Conservation (phyloP, 768 basidiomycete species). For the Amanita muscaria region DNA sequence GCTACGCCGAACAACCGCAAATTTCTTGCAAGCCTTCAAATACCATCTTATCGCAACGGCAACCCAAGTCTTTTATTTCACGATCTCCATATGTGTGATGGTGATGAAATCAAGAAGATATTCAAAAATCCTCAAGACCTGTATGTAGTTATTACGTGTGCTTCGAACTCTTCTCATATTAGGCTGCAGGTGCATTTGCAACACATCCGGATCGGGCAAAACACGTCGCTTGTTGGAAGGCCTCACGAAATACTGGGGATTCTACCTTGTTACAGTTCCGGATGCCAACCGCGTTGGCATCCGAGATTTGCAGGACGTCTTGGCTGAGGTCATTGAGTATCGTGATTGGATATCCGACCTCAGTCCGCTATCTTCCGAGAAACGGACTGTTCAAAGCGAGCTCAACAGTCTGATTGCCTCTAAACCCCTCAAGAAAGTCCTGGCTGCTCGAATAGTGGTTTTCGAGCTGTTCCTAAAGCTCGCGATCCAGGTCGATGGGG, state of each 20-base stretch:
- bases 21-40: slow-evolving; percentile 11
- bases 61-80: slow-evolving; percentile 14
- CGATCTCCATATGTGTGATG: slow-evolving; percentile 11
- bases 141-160: slow-evolving; percentile 11
- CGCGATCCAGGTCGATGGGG: slow-evolving; percentile 7
- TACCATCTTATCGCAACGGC: slow-evolving; percentile 12
- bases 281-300: slow-evolving; percentile 10
- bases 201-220: slow-evolving; percentile 14
- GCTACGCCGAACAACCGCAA: slow-evolving; percentile 2
- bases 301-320: slow-evolving; percentile 7
- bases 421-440: slow-evolving; percentile 4
- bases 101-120: slow-evolving; percentile 6
- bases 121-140: slow-evolving; percentile 8
- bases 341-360: slow-evolving; percentile 7
- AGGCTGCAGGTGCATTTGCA: slow-evolving; percentile 11
- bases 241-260: slow-evolving; percentile 14
- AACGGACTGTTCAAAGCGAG: slow-evolving; percentile 5
- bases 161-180: slow-evolving; percentile 5
- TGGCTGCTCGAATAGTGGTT: no score
- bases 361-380: neutral
- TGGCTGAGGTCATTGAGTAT: slow-evolving; percentile 4
- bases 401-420: slow-evolving; percentile 8
- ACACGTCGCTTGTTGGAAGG: slow-evolving; percentile 13
- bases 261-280: slow-evolving; percentile 10
- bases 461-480: no score